These are phyloP conservation scores for Leccinum colubrinum DNA, from an alignment of 1,284 basidiomycete genomes.

Conservation along the genomic window DNA sequence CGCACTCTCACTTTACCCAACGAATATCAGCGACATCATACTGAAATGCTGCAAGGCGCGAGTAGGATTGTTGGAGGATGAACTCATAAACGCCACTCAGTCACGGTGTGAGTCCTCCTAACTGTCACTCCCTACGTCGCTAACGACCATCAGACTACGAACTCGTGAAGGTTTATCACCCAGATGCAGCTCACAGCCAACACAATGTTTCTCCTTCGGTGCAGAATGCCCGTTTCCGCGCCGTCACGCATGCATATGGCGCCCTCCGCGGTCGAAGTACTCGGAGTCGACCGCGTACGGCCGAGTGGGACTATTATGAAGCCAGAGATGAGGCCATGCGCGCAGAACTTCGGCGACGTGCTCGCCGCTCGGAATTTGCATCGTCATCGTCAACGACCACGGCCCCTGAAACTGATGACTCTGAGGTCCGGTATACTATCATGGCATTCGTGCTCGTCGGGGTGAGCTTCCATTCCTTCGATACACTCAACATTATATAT, in stretches of 20 bases:
- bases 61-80: too few species aligned
- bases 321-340: constrained; percentile 31
- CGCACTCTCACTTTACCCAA: too few species aligned
- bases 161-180: constrained; percentile 52
- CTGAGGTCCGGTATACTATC: constrained; percentile 16
- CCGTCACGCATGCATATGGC: constrained; percentile 49
- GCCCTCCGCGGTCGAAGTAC: constrained; percentile 25
- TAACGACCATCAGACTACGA: constrained; percentile 43
- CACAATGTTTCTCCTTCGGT: constrained; percentile 31
- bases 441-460: constrained; percentile 13
- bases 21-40: too few species aligned
- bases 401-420: neutral
- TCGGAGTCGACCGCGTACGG: neutral
- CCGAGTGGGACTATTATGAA: constrained; percentile 6
- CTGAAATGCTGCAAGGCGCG: too few species aligned
- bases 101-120: too few species aligned
- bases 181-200: constrained; percentile 40
- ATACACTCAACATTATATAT: neutral
- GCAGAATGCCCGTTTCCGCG: constrained; percentile 47
- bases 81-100: too few species aligned
- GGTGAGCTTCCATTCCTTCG: constrained; percentile 10
- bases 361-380: constrained; percentile 11
- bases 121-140: neutral
- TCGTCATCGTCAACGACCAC: constrained; percentile 4
- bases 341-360: constrained; percentile 41